phyloP scores from a whole-genome alignment of 179 eudicot genomes.

The Actinidia chinensis region DNA sequence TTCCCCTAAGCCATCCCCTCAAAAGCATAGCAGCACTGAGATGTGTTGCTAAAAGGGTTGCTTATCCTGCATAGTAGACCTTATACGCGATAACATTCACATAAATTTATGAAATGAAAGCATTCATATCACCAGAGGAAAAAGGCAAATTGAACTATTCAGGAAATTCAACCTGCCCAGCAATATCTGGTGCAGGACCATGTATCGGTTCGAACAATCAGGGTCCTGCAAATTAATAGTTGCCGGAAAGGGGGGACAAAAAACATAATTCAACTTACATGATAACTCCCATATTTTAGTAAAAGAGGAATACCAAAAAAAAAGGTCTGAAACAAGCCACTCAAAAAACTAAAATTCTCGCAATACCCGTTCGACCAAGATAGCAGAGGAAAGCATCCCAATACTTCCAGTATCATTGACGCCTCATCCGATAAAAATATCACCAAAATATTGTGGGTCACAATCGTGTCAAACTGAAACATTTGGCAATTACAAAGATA shows the following conservation, averaged over 20 bases:
- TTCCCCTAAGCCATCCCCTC: constrained; percentile 87
- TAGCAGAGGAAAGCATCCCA: constrained; percentile 96
- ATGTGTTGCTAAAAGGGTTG: constrained; percentile 88
- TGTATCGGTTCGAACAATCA: constrained; percentile 93
- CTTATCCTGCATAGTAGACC: constrained; percentile 56
- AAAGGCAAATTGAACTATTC: constrained; percentile 4
- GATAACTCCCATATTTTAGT: background rate
- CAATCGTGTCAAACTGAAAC: constrained; percentile 93
- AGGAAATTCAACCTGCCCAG: constrained; percentile 72
- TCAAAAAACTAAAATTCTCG: background rate
- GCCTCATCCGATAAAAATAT: constrained; percentile 95
- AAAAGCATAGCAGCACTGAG: constrained; percentile 97
- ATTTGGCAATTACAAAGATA: background rate
- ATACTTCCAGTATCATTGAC: constrained; percentile 95
- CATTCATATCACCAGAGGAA: background rate
- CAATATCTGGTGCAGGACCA: constrained; percentile 97
- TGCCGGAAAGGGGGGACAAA: background rate
- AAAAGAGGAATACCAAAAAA: background rate
- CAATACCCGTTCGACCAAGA: constrained; percentile 69
- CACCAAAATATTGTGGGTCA: constrained; percentile 94
- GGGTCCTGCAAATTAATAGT: constrained; percentile 54
- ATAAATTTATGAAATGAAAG: background rate
- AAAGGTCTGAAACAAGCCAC: constrained; percentile 4
- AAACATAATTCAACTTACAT: background rate
- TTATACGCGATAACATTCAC: background rate